Base-by-base conservation (phyloP, 2,329 filamentous ascomycete species). In the Talaromyces sp. region DNA sequence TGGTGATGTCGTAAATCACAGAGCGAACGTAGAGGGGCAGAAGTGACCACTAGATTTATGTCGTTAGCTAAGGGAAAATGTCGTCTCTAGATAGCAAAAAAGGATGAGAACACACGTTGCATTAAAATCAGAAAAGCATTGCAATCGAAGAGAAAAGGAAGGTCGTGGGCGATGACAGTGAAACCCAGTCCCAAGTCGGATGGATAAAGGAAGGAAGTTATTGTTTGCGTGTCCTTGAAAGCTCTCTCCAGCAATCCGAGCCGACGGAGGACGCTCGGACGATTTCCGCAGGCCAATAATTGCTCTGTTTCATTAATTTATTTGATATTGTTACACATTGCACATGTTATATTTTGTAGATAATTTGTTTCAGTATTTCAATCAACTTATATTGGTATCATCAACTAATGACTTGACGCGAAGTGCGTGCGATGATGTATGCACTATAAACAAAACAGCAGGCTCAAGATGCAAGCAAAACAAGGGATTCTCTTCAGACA, bases 1-100 rank as follows among this genome's bases (percentile, higher is more conserved):
- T n/a, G 44, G 48, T 18, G 59, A 55, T 28, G 37, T 40, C 31
- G 54, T 33, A 60, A 18, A 60, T 52, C 39, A 57, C 44, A 35
- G 60, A 59, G 60, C 52, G 64, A 61, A 59, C 58, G 58, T 62
- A 62, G 63, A 63, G 63, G 58, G 61, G 63, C 37, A 57, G 44
- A 65, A 63, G 57, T 58, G 54, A 58, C 61, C 61, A 60, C 61
- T 65, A 39, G 57, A 58, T 50, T 42, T 2, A 23, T 21, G 35
- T 42, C 25, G 33, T 42, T 21, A 40, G 54, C n/a, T 25, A 31
- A 40, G 12, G 14, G 14, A 9, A 28, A 9, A n/a, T n/a, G 11
- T 3, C 7, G 14, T 28, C 11, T 14, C 23, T 5, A 6, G 1
- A 7, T 11, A 14, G 28, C 28, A 39, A 23, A 25, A n/a, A 14